Evolutionary conservation across 108 stramenopile genomes (phyloP), one percentile per base, ranked within the genome.

Genomic region (Pseudonitzschia multiseries): DNA sequence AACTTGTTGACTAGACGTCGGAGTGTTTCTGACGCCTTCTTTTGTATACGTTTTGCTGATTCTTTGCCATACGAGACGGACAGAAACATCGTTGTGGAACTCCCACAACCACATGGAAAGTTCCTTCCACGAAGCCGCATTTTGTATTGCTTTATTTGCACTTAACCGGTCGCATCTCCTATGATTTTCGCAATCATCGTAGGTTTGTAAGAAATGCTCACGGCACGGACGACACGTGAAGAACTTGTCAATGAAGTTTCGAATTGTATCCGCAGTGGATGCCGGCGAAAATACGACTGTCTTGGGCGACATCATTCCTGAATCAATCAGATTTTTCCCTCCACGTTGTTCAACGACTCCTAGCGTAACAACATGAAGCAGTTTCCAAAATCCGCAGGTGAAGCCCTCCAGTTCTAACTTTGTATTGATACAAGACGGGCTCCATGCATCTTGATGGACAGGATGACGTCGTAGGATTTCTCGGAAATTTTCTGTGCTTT

Each of bases 351-450:
- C 88, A 0, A 90, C 95, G 9, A 96, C 77, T 20, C 94, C 94
- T 10, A 93, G 78, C 22, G 88, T 81, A 51, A 83, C 72, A 17
- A 83, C 75, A 70, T 96, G 95, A 63, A 96, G 81, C 22, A 96
- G 70, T 48, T 88, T 85, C 95, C 95, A 96, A 20, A 92, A 67
- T 29, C 92, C 95, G 69, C 95, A 96, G 8, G 89, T 77, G 65
- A 90, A 95, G 26, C 68, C 79, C 18, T 44, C 60, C 18, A 28
- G 28, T 15, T 56, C 63, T 20, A 48, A 66, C 22, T 29, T 32
- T 22, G 32, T 33, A 18, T 31, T 48, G 15, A 10, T 14, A 66
- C 88, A 89, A 8, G 69, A 65, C 6, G 27, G 8, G 59, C 83
- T 86, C 79, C 81, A 89, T 17, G 32, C 68, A 28, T 57, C 67